These are phyloP conservation scores for Botrytis fragariae DNA, from an alignment of 2,329 filamentous ascomycete species.

Conservation along the genomic window DNA sequence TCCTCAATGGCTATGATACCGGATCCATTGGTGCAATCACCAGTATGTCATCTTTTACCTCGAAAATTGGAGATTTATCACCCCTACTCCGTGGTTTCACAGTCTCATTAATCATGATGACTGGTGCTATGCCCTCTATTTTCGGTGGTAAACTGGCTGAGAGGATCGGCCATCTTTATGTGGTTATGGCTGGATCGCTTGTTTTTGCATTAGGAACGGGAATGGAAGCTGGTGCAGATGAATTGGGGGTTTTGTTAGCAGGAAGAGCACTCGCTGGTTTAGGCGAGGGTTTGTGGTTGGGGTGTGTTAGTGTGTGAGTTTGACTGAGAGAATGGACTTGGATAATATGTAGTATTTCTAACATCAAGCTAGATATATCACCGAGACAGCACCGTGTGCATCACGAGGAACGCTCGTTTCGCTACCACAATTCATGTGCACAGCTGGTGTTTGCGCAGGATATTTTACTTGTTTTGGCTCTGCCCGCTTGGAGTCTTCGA, in stretches of 20 bases:
- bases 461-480: slow-evolving; percentile 60
- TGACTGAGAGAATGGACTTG: neutral
- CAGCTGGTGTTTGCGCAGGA: slow-evolving; percentile 49
- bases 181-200: neutral
- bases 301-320: slow-evolving; percentile 47
- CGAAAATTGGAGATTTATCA: slow-evolving; percentile 47
- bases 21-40: slow-evolving; percentile 50
- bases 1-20: slow-evolving; percentile 41
- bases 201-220: neutral
- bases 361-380: neutral
- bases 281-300: slow-evolving; percentile 55
- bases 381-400: neutral
- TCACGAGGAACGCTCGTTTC: slow-evolving; percentile 49
- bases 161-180: slow-evolving; percentile 39
- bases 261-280: slow-evolving; percentile 42
- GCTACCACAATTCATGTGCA: slow-evolving; percentile 51
- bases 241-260: slow-evolving; percentile 50
- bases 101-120: slow-evolving; percentile 56
- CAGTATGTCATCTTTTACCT: slow-evolving; percentile 45
- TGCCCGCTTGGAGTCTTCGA: slow-evolving; percentile 43
- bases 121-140: slow-evolving; percentile 54
- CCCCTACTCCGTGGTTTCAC: slow-evolving; percentile 53
- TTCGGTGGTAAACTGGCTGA: slow-evolving; percentile 53
- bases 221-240: slow-evolving; percentile 39
- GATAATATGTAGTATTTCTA: neutral